These are phyloP conservation scores for Metarhizium brunneum DNA, from an alignment of 2,329 filamentous ascomycete species.

Conservation along the genomic window DNA sequence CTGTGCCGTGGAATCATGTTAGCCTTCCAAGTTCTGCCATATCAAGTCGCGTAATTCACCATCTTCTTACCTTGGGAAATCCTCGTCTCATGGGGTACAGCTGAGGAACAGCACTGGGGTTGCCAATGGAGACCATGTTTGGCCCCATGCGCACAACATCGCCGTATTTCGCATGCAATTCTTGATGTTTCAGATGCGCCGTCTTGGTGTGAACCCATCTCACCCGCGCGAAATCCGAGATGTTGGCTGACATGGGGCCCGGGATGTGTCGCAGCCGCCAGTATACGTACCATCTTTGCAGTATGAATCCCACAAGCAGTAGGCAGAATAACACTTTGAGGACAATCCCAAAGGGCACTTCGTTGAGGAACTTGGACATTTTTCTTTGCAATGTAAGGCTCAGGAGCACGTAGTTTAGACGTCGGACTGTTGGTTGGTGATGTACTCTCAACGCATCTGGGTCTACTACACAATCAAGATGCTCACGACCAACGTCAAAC, in stretches of 20 bases:
- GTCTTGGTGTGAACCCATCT: constrained; percentile 4
- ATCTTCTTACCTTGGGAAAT: constrained; percentile 7
- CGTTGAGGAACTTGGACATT: not conserved
- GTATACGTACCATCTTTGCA: not conserved
- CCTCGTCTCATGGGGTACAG: constrained; percentile 8
- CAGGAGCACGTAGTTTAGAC: not conserved
- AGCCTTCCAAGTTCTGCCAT: too few relatives aligned
- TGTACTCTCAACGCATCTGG: not conserved
- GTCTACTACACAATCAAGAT: not conserved
- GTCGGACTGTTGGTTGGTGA: not conserved
- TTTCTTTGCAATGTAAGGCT: not conserved
- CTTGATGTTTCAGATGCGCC: constrained; percentile 2
- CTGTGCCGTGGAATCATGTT: not conserved
- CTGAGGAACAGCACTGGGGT: constrained; percentile 6
- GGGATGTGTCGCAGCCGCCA: constrained; percentile 5
- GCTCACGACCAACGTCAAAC: not conserved
- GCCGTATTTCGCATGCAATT: constrained; percentile 8
- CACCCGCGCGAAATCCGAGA: constrained; percentile 1
- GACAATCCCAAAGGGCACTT: not conserved
- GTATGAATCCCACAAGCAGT: not conserved
- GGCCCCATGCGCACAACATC: constrained; percentile 10
- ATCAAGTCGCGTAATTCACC: not conserved
- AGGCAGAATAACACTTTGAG: not conserved
- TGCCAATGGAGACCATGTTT: constrained; percentile 10
- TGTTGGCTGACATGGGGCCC: not conserved